Base-by-base conservation (phyloP, 2,329 filamentous ascomycete species). In the Colletotrichum coccodes region DNA sequence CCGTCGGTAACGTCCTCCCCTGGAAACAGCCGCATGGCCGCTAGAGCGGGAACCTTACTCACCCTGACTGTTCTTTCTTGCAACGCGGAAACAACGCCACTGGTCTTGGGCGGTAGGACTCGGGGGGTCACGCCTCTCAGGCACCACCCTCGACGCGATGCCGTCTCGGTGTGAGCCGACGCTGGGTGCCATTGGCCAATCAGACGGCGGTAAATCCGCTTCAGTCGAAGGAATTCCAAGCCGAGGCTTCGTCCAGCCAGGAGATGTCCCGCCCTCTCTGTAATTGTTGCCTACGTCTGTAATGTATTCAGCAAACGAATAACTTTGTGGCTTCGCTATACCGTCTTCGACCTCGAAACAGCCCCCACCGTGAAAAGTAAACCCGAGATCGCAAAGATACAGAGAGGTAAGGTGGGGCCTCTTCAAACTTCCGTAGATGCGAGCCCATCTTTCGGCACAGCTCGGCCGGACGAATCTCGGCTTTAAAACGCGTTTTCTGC, bases 391-490 rank as follows among this genome's bases (percentile, higher is more conserved):
- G n/a, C n/a, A 18, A 18, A n/a, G 34, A 9, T 32, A 50, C 2
- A 30, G 52, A 44, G 53, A 44, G 53, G 23, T 60, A 60, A 59
- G 60, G n/a, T 54, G 65, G 65, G 38, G 40, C 56, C 16, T 16
- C 64, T 18, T 50, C 32, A 53, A 69, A 69, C 66, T 66, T 69
- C 66, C 66, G 66, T 69, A 66, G 49, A 57, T 69, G 66, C 66
- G 66, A 69, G 61, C 54, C 14, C n/a, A 42, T 36, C 49, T 44
- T 57, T 69, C 66, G 66, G 66, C 61, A 56, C 56, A 66, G 66
- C 62, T 69, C 66, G 66, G 66, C 61, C 66, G 66, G 66, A 56
- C 49, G 61, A 69, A 69, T 66, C 66, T 69, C 66, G 66, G 66
- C 47, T 44, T 69, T 56, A 50, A n/a, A 8, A 3, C 4, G n/a